Evolutionary conservation across 2,329 filamentous ascomycete species (phyloP).

Genomic region (Incumbomyces lentus): DNA sequence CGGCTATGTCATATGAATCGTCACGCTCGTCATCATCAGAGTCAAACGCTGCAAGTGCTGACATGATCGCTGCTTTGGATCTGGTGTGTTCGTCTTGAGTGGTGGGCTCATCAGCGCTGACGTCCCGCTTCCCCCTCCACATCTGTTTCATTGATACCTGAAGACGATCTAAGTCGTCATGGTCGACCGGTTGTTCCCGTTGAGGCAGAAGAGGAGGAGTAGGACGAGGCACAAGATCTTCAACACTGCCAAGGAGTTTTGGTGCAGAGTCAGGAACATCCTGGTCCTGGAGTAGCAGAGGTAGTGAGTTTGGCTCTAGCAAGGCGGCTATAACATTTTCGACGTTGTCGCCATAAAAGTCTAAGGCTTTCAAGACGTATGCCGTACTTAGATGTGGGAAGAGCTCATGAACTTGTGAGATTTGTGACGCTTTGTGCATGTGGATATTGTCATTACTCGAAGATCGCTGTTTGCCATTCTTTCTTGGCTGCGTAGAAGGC

Average conservation of each 20-base stretch:
- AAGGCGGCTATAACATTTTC: constrained; percentile 74
- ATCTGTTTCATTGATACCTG: constrained; percentile 56
- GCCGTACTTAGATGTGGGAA: constrained; percentile 79
- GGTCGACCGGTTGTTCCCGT: constrained; percentile 66
- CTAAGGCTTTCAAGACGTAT: constrained; percentile 69
- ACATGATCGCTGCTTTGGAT: constrained; percentile 76
- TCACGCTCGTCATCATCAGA: constrained; percentile 92
- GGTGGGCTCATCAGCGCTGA: constrained; percentile 24
- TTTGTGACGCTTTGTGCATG: constrained; percentile 70
- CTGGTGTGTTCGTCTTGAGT: constrained; percentile 41
- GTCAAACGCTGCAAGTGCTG: constrained; percentile 80
- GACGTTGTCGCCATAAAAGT: constrained; percentile 65
- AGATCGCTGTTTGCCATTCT: constrained; percentile 34
- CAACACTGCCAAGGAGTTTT: constrained; percentile 13
- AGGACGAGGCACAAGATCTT: constrained; percentile 42
- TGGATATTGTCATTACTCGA: constrained; percentile 46
- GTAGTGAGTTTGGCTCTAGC: constrained; percentile 61
- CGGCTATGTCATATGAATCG: constrained; percentile 87
- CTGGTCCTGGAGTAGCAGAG: constrained; percentile 50
- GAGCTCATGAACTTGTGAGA: constrained; percentile 85
- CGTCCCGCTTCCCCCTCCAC: constrained; percentile 59
- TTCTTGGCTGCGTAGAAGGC: constrained; percentile 26
- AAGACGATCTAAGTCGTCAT: constrained; percentile 68
- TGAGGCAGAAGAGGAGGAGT: constrained; percentile 34
- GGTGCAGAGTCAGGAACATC: constrained; percentile 14